These are phyloP conservation scores for Entomortierella lignicola DNA, from an alignment of 192 early-diverging fungal species.

Conservation along the genomic window DNA sequence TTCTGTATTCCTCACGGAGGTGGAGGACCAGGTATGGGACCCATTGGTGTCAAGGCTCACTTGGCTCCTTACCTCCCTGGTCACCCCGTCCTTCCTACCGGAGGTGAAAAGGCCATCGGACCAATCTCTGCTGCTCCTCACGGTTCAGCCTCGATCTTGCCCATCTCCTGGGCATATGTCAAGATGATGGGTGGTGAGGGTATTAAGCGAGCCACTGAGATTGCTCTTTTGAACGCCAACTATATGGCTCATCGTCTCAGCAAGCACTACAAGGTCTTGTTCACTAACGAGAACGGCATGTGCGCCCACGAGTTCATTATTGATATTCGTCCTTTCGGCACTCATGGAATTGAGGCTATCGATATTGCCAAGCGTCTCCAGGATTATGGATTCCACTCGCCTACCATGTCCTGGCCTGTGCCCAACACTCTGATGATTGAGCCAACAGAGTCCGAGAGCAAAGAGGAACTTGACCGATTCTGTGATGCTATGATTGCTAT, in stretches of 20 bases:
- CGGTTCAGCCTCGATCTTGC: slow-evolving; percentile 95
- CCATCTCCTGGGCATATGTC: slow-evolving; percentile 99
- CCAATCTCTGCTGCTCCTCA: slow-evolving; percentile 97
- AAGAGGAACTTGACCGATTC: slow-evolving; percentile 95
- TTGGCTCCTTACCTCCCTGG: slow-evolving; percentile 93
- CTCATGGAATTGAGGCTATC: slow-evolving; percentile 88
- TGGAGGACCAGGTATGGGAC: slow-evolving; percentile 98
- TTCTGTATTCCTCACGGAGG: slow-evolving; percentile 99
- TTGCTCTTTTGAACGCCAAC: slow-evolving; percentile 97
- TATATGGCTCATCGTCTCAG: slow-evolving; percentile 95
- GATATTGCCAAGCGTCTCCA: slow-evolving; percentile 99
- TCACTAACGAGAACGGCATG: slow-evolving; percentile 91
- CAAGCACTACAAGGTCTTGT: slow-evolving; percentile 93
- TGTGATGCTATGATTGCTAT: slow-evolving; percentile 98
- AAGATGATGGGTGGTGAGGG: slow-evolving; percentile 98
- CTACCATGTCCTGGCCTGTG: slow-evolving; percentile 99
- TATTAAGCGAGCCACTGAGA: slow-evolving; percentile 85
- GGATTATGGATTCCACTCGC: slow-evolving; percentile 99
- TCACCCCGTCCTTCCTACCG: slow-evolving; percentile 83
- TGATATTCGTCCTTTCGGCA: slow-evolving; percentile 91
- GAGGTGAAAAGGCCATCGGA: slow-evolving; percentile 85
- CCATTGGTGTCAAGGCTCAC: slow-evolving; percentile 94
- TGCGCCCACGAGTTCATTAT: slow-evolving; percentile 99
- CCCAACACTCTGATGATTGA: slow-evolving; percentile 99
- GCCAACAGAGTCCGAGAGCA: slow-evolving; percentile 97